Conservation (phyloP, 345 rosid species). For the Gossypium longicalyx region DNA sequence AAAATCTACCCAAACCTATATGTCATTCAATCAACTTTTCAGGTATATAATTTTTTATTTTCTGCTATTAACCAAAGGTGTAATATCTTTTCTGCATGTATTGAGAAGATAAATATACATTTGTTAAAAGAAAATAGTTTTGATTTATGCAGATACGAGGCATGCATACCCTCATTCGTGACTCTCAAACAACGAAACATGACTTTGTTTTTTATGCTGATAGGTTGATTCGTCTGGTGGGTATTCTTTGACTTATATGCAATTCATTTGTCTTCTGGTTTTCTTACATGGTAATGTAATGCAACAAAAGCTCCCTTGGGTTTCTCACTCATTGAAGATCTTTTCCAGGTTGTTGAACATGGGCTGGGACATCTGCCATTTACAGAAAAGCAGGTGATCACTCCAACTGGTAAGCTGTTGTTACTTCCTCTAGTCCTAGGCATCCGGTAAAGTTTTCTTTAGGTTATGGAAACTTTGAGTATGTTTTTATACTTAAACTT, state of each 20-base stretch:
- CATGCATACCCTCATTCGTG: constrained; percentile 99
- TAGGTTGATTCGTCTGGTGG: constrained; percentile 91
- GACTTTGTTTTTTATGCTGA: constrained; percentile 96
- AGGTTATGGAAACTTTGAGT: not conserved
- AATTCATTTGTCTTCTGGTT: not conserved
- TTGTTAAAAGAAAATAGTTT: not conserved
- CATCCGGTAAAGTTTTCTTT: not conserved
- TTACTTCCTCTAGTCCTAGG: not conserved
- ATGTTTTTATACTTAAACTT: not conserved
- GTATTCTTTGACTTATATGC: constrained; percentile 20
- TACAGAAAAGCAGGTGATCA: constrained; percentile 89
- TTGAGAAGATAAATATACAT: not conserved
- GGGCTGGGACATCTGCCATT: constrained; percentile 97
- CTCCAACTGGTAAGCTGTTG: constrained; percentile 81
- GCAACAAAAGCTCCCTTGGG: not conserved
- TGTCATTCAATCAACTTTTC: constrained; percentile 92
- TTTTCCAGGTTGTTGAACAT: constrained; percentile 85
- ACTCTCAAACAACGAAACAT: constrained; percentile 83
- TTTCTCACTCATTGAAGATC: constrained; percentile 15
- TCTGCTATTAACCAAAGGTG: not conserved
- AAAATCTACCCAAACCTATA: constrained; percentile 95
- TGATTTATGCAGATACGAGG: constrained; percentile 75
- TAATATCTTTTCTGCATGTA: not conserved
- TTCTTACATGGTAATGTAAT: constrained; percentile 9
- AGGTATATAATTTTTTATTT: constrained; percentile 43